Conservation (phyloP, 2,329 filamentous ascomycete genomes). For the Laburnicola sp. region DNA sequence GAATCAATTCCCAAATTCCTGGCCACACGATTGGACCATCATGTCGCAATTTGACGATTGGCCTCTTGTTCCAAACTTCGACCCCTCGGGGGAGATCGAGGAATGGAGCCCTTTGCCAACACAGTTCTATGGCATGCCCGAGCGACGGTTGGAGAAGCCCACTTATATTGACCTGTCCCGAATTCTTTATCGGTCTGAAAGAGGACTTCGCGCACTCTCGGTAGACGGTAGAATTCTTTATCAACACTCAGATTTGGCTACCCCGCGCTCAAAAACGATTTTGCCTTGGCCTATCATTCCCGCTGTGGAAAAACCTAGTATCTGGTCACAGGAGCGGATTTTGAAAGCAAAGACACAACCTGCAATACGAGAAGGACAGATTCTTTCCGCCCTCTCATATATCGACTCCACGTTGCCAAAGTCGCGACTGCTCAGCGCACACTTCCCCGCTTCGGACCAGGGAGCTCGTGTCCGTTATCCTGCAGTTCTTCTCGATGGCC, state of each 20-base stretch:
- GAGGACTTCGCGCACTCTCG: too few species aligned
- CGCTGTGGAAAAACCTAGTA: constrained; percentile 7
- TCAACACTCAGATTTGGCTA: not conserved
- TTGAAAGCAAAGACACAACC: constrained; percentile 10
- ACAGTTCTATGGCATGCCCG: constrained; percentile 10
- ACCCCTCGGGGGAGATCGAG: constrained; percentile 16
- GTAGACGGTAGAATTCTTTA: not conserved
- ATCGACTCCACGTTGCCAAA: constrained; percentile 27
- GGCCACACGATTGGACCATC: not conserved
- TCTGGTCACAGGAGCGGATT: constrained; percentile 12
- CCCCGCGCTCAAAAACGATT: not conserved
- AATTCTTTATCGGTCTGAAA: too few species aligned
- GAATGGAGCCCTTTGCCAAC: constrained; percentile 34
- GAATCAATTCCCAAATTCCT: not conserved
- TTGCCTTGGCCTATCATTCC: constrained; percentile 9
- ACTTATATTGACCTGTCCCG: constrained; percentile 35
- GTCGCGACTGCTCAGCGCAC: constrained; percentile 25
- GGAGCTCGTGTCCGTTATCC: constrained; percentile 34
- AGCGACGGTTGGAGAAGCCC: constrained; percentile 13
- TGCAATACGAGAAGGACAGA: constrained; percentile 35
- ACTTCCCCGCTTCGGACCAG: constrained; percentile 28
- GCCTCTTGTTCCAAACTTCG: constrained; percentile 22
- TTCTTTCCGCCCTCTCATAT: constrained; percentile 40
- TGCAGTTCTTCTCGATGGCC: constrained; percentile 37
- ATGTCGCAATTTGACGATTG: constrained; percentile 4